Base-by-base conservation (phyloP, 2,329 filamentous ascomycete genomes). In the Neopestalotiopsis clavispora region DNA sequence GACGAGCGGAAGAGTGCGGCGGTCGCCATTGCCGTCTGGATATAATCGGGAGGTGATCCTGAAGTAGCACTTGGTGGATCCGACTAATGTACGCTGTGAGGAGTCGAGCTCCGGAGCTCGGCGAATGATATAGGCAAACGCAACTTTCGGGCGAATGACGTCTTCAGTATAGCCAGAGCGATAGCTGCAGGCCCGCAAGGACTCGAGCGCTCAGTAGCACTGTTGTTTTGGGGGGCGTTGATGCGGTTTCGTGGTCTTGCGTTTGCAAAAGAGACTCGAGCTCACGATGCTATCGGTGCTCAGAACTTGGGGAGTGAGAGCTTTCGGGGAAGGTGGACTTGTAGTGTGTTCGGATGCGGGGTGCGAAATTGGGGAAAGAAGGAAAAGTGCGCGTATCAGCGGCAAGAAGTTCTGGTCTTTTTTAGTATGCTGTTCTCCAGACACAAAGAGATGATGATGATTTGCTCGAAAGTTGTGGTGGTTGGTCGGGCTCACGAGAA, bases 1-100 rank as follows among this genome's bases (percentile, higher is more conserved):
- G 80, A 71, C 67, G 83, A 81, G 76, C 82, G 82, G 73, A 84
- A 77, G 67, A 84, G 74, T 68, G 80, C 77, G 66, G 81, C 71
- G 60, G 82, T 79, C 64, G 82, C 81, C 86, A 87, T 87, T 69
- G 70, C 73, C 14, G 69, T 66, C 67, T 68, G 57, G 58, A 65
- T 64, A 52, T 69, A 61, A 64, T 68, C 60, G 10, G 34, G 45
- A 30, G 32, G 10, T 34, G 28, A 14, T 56, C 56, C 32, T 40
- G 40, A 56, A 23, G 57, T 67, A 49, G 34, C 56, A 49, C 56
- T 38, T 59, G 52, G 65, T 67, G 58, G 66, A 67, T 67, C 20
- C 59, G 12, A 34, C 38, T 67, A 67, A 63, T 62, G 66, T 63
- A 56, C 59, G 59, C 20, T 28, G 66, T 67, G 66, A 67, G 65